Conservation (phyloP, 192 early-diverging fungal species). For the Coemansia sp. region DNA sequence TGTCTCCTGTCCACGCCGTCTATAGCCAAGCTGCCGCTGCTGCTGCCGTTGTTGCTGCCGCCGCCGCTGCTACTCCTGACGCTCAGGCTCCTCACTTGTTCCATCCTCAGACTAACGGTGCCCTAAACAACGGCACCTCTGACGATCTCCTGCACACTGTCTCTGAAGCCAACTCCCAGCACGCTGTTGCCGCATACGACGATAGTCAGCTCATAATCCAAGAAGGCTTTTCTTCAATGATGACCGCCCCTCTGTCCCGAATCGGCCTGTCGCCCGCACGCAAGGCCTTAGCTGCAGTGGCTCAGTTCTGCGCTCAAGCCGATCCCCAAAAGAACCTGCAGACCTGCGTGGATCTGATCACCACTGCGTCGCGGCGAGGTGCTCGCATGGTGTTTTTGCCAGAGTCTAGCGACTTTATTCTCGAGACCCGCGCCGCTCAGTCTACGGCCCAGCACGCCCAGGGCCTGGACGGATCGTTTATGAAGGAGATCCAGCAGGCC, state of each 20-base stretch:
- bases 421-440: constrained; percentile 59
- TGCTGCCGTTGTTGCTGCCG: constrained; percentile 40
- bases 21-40: constrained; percentile 45
- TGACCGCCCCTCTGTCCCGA: constrained; percentile 36
- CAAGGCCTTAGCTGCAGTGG: constrained; percentile 64
- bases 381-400: constrained; percentile 83
- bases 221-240: constrained; percentile 48
- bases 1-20: constrained; percentile 30
- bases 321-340: constrained; percentile 63
- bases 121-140: constrained; percentile 27
- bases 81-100: constrained; percentile 28
- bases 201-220: constrained; percentile 49
- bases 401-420: constrained; percentile 84
- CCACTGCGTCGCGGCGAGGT: constrained; percentile 60
- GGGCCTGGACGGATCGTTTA: constrained; percentile 59
- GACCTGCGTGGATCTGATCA: constrained; percentile 65
- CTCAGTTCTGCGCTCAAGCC: constrained; percentile 72
- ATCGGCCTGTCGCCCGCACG: constrained; percentile 33
- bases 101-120: constrained; percentile 37
- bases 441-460: constrained; percentile 38
- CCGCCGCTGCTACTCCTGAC: constrained; percentile 29
- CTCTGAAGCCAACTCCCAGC: constrained; percentile 32
- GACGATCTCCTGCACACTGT: constrained; percentile 41
- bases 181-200: constrained; percentile 25
- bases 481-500: constrained; percentile 62